Evolutionary conservation across 305 asterid genomes (phyloP).

Genomic region (Andrographis paniculata): DNA sequence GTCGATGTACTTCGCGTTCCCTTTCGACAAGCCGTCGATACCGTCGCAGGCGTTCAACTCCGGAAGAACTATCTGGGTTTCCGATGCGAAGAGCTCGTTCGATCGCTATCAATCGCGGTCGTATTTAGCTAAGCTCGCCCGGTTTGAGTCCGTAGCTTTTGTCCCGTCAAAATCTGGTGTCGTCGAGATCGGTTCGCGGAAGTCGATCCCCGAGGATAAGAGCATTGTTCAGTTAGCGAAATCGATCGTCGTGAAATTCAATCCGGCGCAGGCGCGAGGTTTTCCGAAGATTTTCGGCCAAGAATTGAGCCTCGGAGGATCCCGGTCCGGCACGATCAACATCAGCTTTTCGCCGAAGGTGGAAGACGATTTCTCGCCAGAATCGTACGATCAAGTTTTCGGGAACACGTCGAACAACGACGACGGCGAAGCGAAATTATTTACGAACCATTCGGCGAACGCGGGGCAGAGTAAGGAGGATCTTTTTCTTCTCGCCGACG

Average conservation of each 20-base stretch:
- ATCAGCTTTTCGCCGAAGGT: slow-evolving; percentile 68
- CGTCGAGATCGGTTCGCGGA: slow-evolving; percentile 72
- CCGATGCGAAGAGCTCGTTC: slow-evolving; percentile 41
- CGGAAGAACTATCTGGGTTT: slow-evolving; percentile 71
- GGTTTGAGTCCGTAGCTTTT: slow-evolving; percentile 48
- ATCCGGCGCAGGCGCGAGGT: slow-evolving; percentile 33
- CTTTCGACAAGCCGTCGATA: slow-evolving; percentile 83
- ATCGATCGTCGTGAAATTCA: slow-evolving; percentile 43
- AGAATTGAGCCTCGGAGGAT: slow-evolving; percentile 61
- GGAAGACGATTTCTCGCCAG: slow-evolving; percentile 64
- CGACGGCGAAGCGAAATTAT: slow-evolving; percentile 42
- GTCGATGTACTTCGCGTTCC: slow-evolving; percentile 79
- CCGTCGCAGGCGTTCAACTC: slow-evolving; percentile 95
- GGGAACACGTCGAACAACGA: slow-evolving; percentile 68
- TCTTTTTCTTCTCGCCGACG: slow-evolving; percentile 45
- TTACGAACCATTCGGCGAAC: slow-evolving; percentile 26
- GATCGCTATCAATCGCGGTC: slow-evolving; percentile 73
- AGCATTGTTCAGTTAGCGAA: slow-evolving; percentile 46
- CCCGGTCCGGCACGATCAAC: slow-evolving; percentile 62
- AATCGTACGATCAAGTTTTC: slow-evolving; percentile 34
- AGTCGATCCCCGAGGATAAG: slow-evolving; percentile 52
- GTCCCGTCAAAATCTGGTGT: slow-evolving; percentile 80
- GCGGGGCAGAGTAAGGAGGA: slow-evolving; percentile 40
- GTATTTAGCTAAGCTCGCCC: slow-evolving; percentile 51
- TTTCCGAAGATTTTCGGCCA: slow-evolving; percentile 61